These are phyloP conservation scores for Boechera stricta DNA, from an alignment of 345 rosid species.

Conservation along the genomic window DNA sequence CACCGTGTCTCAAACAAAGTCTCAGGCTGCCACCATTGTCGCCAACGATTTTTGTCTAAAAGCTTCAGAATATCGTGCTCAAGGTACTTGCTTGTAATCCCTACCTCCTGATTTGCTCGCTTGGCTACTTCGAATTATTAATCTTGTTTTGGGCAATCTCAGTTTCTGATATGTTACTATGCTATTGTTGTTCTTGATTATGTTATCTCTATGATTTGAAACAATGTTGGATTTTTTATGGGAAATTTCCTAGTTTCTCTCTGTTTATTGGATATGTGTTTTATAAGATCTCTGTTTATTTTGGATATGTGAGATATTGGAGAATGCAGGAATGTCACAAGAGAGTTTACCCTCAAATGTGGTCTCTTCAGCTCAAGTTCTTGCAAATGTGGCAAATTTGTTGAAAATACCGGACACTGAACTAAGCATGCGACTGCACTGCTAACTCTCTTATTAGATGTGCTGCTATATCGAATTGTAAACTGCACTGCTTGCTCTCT, in stretches of 20 bases:
- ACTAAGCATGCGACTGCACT: slow-evolving; percentile 68
- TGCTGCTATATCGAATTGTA: not conserved
- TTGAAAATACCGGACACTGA: slow-evolving; percentile 93
- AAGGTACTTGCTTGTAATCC: slow-evolving; percentile 54
- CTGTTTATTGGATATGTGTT: not conserved
- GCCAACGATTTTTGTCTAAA: slow-evolving; percentile 93
- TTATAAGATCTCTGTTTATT: slow-evolving; percentile 5
- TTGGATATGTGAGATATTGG: slow-evolving; percentile 66
- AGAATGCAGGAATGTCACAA: slow-evolving; percentile 77
- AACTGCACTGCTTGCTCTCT: not conserved
- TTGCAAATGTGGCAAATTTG: slow-evolving; percentile 87
- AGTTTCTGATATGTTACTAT: not conserved
- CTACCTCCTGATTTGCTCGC: slow-evolving; percentile 1
- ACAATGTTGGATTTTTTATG: not conserved
- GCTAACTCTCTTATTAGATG: not conserved
- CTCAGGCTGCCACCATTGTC: slow-evolving; percentile 83
- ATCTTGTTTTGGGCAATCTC: not conserved
- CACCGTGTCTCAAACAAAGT: slow-evolving; percentile 79
- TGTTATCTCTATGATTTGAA: not conserved
- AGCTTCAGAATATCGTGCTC: slow-evolving; percentile 84
- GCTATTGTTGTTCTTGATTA: not conserved
- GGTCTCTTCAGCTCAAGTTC: slow-evolving; percentile 85
- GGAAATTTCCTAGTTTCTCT: not conserved
- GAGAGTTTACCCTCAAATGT: slow-evolving; percentile 88
- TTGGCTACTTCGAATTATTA: not conserved